Evolutionary conservation across 164 flowering plant genomes (phyloP).

Genomic region (Pachysandra terminalis): DNA sequence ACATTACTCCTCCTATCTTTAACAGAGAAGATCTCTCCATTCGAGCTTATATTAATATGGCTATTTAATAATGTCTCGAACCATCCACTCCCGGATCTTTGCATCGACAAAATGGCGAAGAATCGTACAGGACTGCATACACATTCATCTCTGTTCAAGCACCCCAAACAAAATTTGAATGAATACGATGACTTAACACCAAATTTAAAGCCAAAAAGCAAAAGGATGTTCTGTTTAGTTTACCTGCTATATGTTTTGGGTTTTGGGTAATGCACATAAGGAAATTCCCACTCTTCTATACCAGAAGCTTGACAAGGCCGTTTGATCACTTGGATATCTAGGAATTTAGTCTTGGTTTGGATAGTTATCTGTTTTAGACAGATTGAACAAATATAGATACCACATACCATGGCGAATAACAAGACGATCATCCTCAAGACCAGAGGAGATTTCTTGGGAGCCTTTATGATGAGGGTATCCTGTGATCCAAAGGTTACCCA

Average conservation of each 20-base stretch:
- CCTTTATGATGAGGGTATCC: constrained; percentile 40
- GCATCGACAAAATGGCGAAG: constrained; percentile 53
- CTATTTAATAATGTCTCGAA: constrained; percentile 53
- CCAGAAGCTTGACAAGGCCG: constrained; percentile 26
- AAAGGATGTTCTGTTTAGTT: neutral
- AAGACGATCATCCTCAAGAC: constrained; percentile 44
- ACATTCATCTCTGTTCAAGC: constrained; percentile 44
- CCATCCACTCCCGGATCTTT: constrained; percentile 65
- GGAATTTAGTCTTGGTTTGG: constrained; percentile 11
- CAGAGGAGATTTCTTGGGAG: constrained; percentile 49
- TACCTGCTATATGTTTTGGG: constrained; percentile 59
- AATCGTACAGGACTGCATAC: constrained; percentile 46
- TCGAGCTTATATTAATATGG: constrained; percentile 49
- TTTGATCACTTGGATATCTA: constrained; percentile 21
- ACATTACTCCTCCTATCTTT: constrained; percentile 36
- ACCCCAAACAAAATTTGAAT: constrained; percentile 3
- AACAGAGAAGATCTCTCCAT: constrained; percentile 48
- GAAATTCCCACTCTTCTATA: constrained; percentile 31
- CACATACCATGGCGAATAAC: constrained; percentile 44
- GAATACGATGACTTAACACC: neutral
- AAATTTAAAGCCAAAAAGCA: neutral
- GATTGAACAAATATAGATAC: constrained; percentile 50
- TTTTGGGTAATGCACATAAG: constrained; percentile 54
- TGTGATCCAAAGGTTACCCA: constrained; percentile 22
- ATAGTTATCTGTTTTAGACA: constrained; percentile 42